phyloP scores from a whole-genome alignment of 1,284 basidiomycete genomes.

The Microbotryomycetes sp. region DNA sequence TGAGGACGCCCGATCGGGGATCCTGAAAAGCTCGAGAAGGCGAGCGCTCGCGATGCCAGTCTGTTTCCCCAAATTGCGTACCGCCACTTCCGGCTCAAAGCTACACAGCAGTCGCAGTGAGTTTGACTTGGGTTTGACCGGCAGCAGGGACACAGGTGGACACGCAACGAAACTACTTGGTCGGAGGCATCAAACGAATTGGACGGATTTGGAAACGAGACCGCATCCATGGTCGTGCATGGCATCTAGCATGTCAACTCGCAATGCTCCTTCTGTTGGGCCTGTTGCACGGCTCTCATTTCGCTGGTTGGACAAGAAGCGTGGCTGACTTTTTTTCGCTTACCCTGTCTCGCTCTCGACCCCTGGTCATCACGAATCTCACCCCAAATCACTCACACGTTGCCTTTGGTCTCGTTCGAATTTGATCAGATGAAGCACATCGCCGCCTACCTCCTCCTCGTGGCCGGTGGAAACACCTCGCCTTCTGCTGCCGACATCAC shows the following conservation, averaged over 20 bases:
- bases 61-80: not conserved
- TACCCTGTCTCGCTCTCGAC: not conserved
- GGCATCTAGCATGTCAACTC: too few species aligned
- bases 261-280: too few species aligned
- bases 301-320: not conserved
- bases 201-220: not conserved
- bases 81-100: not conserved
- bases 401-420: too few species aligned
- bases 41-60: not conserved
- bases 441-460: constrained; percentile 97
- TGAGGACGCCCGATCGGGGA: not conserved
- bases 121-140: too few species aligned
- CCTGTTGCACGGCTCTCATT: too few species aligned
- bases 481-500: constrained; percentile 87
- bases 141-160: too few species aligned
- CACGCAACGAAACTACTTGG: too few species aligned
- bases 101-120: not conserved
- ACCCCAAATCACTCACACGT: not conserved
- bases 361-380: not conserved
- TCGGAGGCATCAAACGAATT: too few species aligned
- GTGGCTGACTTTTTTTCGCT: not conserved
- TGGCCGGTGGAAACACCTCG: constrained; percentile 80
- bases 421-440: constrained; percentile 78
- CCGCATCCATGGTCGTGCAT: not conserved
- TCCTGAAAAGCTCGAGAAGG: too few species aligned